Base-by-base conservation (phyloP, 2,329 filamentous ascomycete genomes). In the Cadophora sp. region DNA sequence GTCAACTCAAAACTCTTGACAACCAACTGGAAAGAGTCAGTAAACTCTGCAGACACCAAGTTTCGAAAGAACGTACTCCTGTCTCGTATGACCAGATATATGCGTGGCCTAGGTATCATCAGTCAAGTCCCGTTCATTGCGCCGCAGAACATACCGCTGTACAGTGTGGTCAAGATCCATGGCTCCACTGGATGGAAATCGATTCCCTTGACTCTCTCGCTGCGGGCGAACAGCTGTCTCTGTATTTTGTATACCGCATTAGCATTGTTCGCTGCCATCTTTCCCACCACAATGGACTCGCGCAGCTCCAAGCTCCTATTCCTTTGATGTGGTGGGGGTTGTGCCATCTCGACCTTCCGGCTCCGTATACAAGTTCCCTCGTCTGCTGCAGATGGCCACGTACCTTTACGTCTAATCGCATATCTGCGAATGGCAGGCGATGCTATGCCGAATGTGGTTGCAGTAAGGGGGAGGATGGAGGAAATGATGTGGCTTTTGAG, bases 11-110 rank as follows among this genome's bases (percentile, higher is more conserved):
- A 99, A 4, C 95, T 97, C 86, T 98, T 98, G 83, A 99, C 93
- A 72, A 98, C 94, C 72, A 94, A 92, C 82, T 89, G 72, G 70
- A 65, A 14, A 64, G 59, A 12, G 58, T 74, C 55, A 76, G 72
- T 64, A 55, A 11, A 19, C 50, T 22, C 37, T 8, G 63, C 46
- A 64, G 4, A 11, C 12, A 26, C 7, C 50, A 34, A 16, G n/a
- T 4, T 12, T n/a, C 22, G 43, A 61, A 51, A 11, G 9, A 56
- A 56, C 79, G 68, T 80, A 85, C 84, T 80, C 97, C 94, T 62
- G 94, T 97, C 83, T 97, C 95, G 82, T 97, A 97, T 40, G 95
- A 97, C 94, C 96, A 98, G 79, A 99, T 98, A 84, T 98, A 97
- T 79, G 97, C 96, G 85, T 98, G 95, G 81, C 96, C 93, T 94